Evolutionary conservation across 2,329 filamentous ascomycete species (phyloP).

Genomic region (Ophiobolus disseminans): DNA sequence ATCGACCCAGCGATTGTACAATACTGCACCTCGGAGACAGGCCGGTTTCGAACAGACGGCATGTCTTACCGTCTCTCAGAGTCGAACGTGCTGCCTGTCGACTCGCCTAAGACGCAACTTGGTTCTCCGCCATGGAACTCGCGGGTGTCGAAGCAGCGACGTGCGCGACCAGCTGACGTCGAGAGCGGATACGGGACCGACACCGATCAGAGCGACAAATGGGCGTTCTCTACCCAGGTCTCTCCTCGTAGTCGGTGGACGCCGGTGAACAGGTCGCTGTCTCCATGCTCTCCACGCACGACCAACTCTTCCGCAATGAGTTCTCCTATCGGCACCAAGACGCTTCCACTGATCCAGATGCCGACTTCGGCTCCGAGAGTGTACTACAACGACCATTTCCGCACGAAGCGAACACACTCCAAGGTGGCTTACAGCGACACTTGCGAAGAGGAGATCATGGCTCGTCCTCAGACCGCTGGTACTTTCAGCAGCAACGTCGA

Average conservation of each 20-base stretch:
- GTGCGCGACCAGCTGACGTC: conserved; percentile 29
- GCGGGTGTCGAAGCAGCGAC: conserved; percentile 14
- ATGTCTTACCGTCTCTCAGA: conserved; percentile 17
- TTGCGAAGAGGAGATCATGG: conserved; percentile 1
- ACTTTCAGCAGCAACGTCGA: conserved; percentile 10
- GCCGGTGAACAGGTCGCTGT: conserved; percentile 49
- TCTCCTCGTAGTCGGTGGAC: conserved; percentile 48
- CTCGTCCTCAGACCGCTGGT: conserved; percentile 10
- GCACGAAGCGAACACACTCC: conserved; percentile 38
- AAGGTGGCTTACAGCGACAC: conserved; percentile 23
- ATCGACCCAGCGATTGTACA: conserved; percentile 50
- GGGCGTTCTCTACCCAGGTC: conserved; percentile 49
- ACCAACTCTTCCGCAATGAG: conserved; percentile 16
- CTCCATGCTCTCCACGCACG: conserved; percentile 18
- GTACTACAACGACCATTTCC: conserved; percentile 12
- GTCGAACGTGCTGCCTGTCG: conserved; percentile 5
- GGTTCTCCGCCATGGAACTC: conserved; percentile 21
- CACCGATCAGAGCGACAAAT: conserved; percentile 47
- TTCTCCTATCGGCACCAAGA: conserved; percentile 14
- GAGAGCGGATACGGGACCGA: conserved; percentile 54
- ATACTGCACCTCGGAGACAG: conserved; percentile 47
- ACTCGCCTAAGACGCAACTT: conserved; percentile 20
- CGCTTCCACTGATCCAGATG: conserved; percentile 7
- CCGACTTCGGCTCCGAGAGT: conserved; percentile 24
- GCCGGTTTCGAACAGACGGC: conserved; percentile 44